Evolutionary conservation across 495 filamentous ascomycete species (phyloP).

Genomic region (Lepraria neglecta): DNA sequence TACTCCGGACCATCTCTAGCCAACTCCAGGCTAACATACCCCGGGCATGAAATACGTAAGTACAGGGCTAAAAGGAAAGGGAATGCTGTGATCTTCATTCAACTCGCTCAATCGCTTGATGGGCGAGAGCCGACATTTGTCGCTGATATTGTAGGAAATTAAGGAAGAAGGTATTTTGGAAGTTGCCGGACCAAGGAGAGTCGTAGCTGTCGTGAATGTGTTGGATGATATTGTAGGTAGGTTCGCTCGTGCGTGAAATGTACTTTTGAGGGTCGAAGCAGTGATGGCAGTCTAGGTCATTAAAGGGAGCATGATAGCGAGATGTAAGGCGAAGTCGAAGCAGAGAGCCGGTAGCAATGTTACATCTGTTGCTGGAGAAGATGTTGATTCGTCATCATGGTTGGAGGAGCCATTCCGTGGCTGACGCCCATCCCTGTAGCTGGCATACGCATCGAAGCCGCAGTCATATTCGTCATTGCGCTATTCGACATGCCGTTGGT

Average conservation of each 20-base stretch:
- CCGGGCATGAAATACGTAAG: constrained; percentile 8
- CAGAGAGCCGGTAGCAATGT: background rate
- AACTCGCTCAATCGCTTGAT: constrained; percentile 4
- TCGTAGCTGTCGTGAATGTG: constrained; percentile 6
- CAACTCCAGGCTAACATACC: background rate
- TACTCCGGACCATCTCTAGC: background rate
- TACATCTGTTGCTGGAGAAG: constrained; percentile 36
- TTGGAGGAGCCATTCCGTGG: constrained; percentile 41
- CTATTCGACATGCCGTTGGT: constrained; percentile 28
- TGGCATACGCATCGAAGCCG: constrained; percentile 34
- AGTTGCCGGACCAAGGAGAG: background rate
- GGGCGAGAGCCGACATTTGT: constrained; percentile 1
- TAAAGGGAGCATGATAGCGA: background rate
- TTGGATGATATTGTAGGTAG: background rate
- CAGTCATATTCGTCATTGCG: constrained; percentile 50
- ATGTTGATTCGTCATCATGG: constrained; percentile 35
- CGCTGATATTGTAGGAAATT: background rate
- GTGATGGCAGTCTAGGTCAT: constrained; percentile 6
- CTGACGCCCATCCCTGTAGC: constrained; percentile 40
- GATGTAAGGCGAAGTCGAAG: background rate
- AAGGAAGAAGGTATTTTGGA: constrained; percentile 8
- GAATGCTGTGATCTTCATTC: constrained; percentile 1
- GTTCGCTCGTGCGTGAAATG: background rate
- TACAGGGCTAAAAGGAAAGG: background rate
- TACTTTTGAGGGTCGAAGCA: background rate